These are phyloP conservation scores for Arctium minus DNA, from an alignment of 129 eudicot species.

Conservation along the genomic window DNA sequence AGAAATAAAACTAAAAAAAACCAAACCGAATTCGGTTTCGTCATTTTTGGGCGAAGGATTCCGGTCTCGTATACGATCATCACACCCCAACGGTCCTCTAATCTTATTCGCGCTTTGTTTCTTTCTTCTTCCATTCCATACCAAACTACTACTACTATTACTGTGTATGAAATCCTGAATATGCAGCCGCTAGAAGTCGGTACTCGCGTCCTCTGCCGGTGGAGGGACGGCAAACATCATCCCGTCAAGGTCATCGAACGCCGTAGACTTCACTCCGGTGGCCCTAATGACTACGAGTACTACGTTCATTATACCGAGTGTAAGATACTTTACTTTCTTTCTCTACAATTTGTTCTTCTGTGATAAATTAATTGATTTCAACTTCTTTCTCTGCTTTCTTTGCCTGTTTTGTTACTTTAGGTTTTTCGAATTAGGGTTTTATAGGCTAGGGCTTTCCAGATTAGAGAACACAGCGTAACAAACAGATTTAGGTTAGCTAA, in stretches of 20 bases:
- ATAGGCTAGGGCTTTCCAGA: neutral
- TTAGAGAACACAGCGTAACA: neutral
- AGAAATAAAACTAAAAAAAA: no score
- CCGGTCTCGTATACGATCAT: neutral
- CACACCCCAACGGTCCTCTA: neutral
- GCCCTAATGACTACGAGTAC: constrained; percentile 81
- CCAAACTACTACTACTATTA: no score
- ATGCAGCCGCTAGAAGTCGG: constrained; percentile 86
- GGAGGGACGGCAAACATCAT: constrained; percentile 89
- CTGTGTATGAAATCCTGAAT: constrained; percentile 2
- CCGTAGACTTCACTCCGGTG: constrained; percentile 51
- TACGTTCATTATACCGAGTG: constrained; percentile 98
- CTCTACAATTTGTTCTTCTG: neutral
- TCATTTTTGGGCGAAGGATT: no score
- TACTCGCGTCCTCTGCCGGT: constrained; percentile 84
- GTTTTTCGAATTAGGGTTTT: constrained; percentile 16
- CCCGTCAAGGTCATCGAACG: constrained; percentile 98
- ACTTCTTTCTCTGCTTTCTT: neutral
- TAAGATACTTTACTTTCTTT: constrained; percentile 18
- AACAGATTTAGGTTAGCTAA: neutral
- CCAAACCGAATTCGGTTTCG: no score
- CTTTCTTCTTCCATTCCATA: neutral
- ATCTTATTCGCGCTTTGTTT: neutral
- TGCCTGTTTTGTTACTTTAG: neutral
- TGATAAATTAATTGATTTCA: neutral